These are phyloP conservation scores for Talaromyces islandicus DNA, from an alignment of 2,329 filamentous ascomycete species.

Conservation along the genomic window DNA sequence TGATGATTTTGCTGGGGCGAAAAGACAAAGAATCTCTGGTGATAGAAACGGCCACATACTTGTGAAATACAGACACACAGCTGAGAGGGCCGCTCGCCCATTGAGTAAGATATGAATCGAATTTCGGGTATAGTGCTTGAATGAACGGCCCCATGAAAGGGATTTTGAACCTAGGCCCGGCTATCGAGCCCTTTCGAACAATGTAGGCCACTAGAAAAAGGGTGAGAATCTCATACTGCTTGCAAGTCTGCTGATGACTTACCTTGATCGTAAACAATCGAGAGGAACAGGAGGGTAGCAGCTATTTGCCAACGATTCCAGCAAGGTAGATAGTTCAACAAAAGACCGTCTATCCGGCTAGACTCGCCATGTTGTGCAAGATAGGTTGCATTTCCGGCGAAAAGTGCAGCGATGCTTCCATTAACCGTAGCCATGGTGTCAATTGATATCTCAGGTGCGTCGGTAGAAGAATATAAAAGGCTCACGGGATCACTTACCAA, in stretches of 20 bases:
- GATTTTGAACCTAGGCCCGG: constrained; percentile 63
- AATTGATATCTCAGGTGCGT: background rate
- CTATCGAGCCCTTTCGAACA: constrained; percentile 63
- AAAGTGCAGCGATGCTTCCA: background rate
- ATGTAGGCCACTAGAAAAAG: constrained; percentile 58
- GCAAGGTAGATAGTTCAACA: constrained; percentile 6
- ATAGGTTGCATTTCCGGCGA: background rate
- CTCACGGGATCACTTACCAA: background rate
- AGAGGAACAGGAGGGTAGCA: constrained; percentile 55
- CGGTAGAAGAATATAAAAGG: background rate
- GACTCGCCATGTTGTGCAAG: background rate
- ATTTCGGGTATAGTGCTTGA: constrained; percentile 77
- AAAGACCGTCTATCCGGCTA: background rate
- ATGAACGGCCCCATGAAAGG: constrained; percentile 83
- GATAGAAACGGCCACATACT: constrained; percentile 51
- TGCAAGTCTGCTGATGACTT: constrained; percentile 28
- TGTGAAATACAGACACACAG: constrained; percentile 94
- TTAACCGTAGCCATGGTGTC: background rate
- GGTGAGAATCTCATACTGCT: constrained; percentile 1
- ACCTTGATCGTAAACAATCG: constrained; percentile 80
- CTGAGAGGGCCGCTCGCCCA: constrained; percentile 83
- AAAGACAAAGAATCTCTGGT: too few species aligned
- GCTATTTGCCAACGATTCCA: constrained; percentile 38
- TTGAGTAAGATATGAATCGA: constrained; percentile 75
- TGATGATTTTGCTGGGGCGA: too few species aligned